A percentile compares a stretch with the other conserved stretches of the same genome.
Evolutionary conservation across 306 rosid genomes (phyloP).

Genomic region (Fragaria iinumae): DNA sequence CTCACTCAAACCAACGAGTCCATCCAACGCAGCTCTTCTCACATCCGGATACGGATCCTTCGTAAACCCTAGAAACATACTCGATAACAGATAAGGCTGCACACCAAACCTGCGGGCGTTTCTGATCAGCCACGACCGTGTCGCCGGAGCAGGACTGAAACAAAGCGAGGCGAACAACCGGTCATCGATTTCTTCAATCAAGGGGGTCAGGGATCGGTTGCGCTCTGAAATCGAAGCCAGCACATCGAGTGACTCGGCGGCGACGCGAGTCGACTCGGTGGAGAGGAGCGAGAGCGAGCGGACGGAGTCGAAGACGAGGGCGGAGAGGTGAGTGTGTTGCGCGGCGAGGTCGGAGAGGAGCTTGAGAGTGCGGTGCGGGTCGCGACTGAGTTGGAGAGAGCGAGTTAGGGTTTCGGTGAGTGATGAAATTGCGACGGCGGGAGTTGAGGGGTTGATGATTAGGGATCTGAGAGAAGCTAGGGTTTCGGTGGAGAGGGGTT

Average conservation of each 20-base stretch:
- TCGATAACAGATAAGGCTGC: slow-evolving; percentile 43
- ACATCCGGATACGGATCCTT: slow-evolving; percentile 79
- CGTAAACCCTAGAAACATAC: slow-evolving; percentile 67
- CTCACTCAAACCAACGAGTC: slow-evolving; percentile 52
- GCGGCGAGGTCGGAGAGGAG: slow-evolving; percentile 55
- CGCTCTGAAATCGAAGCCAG: slow-evolving; percentile 35
- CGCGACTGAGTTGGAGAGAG: slow-evolving; percentile 36
- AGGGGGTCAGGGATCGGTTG: slow-evolving; percentile 11
- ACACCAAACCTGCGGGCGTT: slow-evolving; percentile 50
- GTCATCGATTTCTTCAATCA: slow-evolving; percentile 46
- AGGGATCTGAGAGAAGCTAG: slow-evolving; percentile 52
- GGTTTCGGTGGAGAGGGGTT: slow-evolving; percentile 35
- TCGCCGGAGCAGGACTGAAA: slow-evolving; percentile 47
- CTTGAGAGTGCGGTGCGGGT: slow-evolving; percentile 34
- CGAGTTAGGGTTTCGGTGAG: slow-evolving; percentile 44
- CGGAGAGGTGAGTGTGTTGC: slow-evolving; percentile 36
- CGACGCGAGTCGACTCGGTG: slow-evolving; percentile 38
- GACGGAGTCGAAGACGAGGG: slow-evolving; percentile 33
- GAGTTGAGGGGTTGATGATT: slow-evolving; percentile 57
- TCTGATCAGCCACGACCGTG: slow-evolving; percentile 60
- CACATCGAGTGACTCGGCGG: slow-evolving; percentile 43
- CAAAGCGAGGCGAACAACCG: slow-evolving; percentile 58
- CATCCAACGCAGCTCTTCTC: slow-evolving; percentile 66
- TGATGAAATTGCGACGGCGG: slow-evolving; percentile 40
- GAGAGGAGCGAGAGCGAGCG: slow-evolving; percentile 28